These are phyloP conservation scores for Paragyromitra xinjiangensis DNA, from an alignment of 495 filamentous ascomycete species.

Conservation along the genomic window DNA sequence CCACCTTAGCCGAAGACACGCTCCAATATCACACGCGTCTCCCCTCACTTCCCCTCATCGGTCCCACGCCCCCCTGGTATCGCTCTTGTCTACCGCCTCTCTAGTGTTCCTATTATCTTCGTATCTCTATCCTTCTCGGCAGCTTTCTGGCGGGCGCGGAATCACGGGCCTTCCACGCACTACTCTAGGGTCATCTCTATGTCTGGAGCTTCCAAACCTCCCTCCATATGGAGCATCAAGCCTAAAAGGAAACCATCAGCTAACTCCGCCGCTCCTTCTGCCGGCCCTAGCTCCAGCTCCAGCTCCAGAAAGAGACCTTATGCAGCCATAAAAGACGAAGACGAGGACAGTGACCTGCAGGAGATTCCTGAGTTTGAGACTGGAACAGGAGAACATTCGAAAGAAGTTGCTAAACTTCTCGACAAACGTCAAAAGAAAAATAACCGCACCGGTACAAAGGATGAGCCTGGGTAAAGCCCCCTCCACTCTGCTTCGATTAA, in stretches of 20 bases:
- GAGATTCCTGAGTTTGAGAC: conserved; percentile 27
- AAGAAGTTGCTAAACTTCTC: conserved; percentile 17
- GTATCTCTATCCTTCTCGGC: background rate
- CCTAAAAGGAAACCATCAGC: conserved; percentile 32
- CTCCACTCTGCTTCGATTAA: background rate
- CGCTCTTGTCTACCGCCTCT: conserved; percentile 5
- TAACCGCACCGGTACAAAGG: conserved; percentile 12
- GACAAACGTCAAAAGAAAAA: conserved; percentile 15
- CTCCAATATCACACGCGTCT: conserved; percentile 10
- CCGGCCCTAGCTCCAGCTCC: conserved; percentile 8
- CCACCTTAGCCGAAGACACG: conserved; percentile 18
- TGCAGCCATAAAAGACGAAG: conserved; percentile 36
- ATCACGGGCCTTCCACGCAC: conserved; percentile 5
- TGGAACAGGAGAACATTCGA: conserved; percentile 1
- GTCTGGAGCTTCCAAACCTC: conserved; percentile 21
- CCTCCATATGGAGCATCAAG: conserved; percentile 43
- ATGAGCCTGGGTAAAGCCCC: conserved; percentile 15
- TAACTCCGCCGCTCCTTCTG: background rate
- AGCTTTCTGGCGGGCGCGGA: background rate
- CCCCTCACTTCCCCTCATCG: conserved; percentile 15
- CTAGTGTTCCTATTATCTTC: background rate
- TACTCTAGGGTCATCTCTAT: background rate
- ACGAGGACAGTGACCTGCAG: conserved; percentile 20
- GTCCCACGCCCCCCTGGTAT: conserved; percentile 1
- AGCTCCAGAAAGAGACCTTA: conserved; percentile 15